Percentiles rank a stretch among this genome's conserved stretches.
These are phyloP conservation scores for Penicillium bovifimosum DNA, from an alignment of 495 filamentous ascomycete genomes.

Conservation along the genomic window DNA sequence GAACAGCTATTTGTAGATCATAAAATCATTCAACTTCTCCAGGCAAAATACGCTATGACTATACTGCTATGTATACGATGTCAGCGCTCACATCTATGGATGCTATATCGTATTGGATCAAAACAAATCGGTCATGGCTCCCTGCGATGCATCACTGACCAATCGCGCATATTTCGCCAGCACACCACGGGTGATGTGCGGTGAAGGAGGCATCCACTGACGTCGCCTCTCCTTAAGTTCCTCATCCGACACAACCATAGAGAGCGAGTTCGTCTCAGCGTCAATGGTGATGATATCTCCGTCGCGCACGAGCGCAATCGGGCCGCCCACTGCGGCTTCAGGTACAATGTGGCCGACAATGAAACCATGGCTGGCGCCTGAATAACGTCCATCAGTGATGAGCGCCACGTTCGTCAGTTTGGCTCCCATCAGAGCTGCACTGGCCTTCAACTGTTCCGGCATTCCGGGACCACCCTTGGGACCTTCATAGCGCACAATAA, in stretches of 20 bases:
- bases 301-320: conserved; percentile 72
- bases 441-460: conserved; percentile 94
- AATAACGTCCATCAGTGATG: conserved; percentile 91
- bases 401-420: conserved; percentile 82
- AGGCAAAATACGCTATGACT: not conserved
- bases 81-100: not conserved
- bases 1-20: not conserved
- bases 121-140: conserved; percentile 53
- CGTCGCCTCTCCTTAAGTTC: conserved; percentile 64
- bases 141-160: conserved; percentile 69
- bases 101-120: conserved; percentile 12
- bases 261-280: conserved; percentile 70
- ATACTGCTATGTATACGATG: not conserved
- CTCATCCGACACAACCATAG: conserved; percentile 67
- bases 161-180: conserved; percentile 84
- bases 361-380: conserved; percentile 87
- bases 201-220: conserved; percentile 67
- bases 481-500: conserved; percentile 92
- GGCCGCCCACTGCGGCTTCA: conserved; percentile 78
- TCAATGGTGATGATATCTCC: conserved; percentile 86
- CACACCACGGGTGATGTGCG: conserved; percentile 75
- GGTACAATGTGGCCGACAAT: conserved; percentile 95
- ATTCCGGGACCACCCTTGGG: conserved; percentile 95
- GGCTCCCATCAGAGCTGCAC: conserved; percentile 89
- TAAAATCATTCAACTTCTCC: conserved; percentile 1